These are phyloP conservation scores for Chlorella sp. DNA, from an alignment of 139 green algal species.

Conservation along the genomic window DNA sequence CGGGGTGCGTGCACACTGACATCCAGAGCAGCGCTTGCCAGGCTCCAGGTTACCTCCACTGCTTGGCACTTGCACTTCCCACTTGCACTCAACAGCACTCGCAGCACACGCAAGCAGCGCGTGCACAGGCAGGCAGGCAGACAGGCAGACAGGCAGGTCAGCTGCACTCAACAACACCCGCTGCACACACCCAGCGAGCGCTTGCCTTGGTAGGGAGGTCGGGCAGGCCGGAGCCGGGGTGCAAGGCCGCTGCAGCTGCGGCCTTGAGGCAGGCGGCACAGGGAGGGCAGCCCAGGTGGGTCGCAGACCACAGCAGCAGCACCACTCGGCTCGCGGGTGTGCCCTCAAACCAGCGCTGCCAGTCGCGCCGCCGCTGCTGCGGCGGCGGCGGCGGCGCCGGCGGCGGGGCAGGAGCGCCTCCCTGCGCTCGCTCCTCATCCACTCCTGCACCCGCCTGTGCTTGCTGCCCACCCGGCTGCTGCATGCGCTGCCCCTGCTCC, in stretches of 20 bases:
- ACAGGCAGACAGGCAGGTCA: too few relatives aligned
- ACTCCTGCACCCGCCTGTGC: neutral
- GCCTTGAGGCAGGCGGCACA: neutral
- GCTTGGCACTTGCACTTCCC: too few relatives aligned
- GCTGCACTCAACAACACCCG: too few relatives aligned
- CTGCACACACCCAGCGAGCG: neutral
- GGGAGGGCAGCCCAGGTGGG: neutral
- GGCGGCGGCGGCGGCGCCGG: neutral
- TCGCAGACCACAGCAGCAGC: constrained; percentile 11
- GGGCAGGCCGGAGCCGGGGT: neutral
- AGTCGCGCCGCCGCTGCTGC: neutral
- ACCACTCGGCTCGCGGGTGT: neutral
- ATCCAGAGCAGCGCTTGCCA: too few relatives aligned
- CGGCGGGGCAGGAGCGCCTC: neutral
- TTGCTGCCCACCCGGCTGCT: neutral
- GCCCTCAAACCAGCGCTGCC: constrained; percentile 20
- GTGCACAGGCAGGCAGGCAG: too few relatives aligned
- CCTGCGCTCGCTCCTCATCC: neutral
- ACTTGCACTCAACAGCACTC: too few relatives aligned
- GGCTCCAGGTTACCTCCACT: too few relatives aligned
- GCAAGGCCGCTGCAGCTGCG: neutral
- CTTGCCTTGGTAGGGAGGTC: constrained; percentile 13
- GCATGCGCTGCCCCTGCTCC: neutral
- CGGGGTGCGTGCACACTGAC: too few relatives aligned
- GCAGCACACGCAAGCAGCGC: neutral